Evolutionary conservation across 192 early-diverging fungal species (phyloP).

Genomic region (Coemansia sp.): DNA sequence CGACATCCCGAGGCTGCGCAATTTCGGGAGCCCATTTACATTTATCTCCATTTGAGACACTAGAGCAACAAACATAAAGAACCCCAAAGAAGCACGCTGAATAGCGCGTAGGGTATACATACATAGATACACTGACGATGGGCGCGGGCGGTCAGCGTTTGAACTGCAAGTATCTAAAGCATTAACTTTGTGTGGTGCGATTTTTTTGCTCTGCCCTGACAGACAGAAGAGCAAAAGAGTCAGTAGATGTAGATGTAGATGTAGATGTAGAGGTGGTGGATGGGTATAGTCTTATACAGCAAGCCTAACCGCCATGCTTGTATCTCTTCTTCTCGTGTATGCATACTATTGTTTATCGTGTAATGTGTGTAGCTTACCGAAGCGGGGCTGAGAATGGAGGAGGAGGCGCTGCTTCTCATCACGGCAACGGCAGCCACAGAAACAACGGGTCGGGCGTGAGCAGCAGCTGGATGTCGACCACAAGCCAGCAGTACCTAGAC

Average conservation of each 20-base stretch:
- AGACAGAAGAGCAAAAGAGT: not conserved
- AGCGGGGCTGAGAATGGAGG: conserved; percentile 23
- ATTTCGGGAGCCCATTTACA: no score
- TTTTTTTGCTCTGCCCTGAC: not conserved
- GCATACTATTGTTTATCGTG: not conserved
- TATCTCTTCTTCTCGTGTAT: not conserved
- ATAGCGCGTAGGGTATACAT: conserved; percentile 1
- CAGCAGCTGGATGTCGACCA: conserved; percentile 5
- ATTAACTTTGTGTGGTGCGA: not conserved
- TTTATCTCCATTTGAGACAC: no score
- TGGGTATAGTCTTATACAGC: not conserved
- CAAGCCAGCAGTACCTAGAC: conserved; percentile 24
- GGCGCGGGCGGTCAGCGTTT: conserved; percentile 20
- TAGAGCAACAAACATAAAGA: no score
- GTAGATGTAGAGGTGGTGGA: no score
- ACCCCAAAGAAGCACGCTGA: not conserved
- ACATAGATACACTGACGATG: conserved; percentile 6
- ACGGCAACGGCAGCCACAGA: conserved; percentile 13
- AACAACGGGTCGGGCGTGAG: conserved; percentile 9
- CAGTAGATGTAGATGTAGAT: no score
- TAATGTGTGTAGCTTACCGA: conserved; percentile 22
- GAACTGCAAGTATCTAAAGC: conserved; percentile 27
- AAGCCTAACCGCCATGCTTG: not conserved
- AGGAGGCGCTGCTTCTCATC: not conserved
- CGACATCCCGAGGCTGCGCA: not conserved